Percentiles rank a stretch among this genome's conserved stretches.
phyloP scores from a whole-genome alignment of 2,329 filamentous ascomycete species.

The Ophiocordyceps australis region DNA sequence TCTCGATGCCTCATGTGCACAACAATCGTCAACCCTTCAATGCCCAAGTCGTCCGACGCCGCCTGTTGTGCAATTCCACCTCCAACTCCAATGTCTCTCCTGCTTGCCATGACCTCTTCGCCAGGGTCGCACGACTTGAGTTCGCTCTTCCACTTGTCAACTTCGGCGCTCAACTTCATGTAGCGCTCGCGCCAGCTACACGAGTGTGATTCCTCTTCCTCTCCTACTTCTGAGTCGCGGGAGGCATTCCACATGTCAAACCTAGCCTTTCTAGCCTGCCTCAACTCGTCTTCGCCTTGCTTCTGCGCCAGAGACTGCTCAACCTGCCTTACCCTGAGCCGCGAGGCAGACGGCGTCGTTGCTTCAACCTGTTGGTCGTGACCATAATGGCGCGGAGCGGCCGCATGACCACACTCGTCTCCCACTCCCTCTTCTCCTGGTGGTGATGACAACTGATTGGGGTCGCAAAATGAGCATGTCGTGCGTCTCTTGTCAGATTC shows the following conservation, averaged over 20 bases:
- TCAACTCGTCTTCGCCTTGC: conserved; percentile 5
- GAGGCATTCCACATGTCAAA: conserved; percentile 1
- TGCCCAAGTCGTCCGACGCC: conserved; percentile 16
- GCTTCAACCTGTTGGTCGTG: conserved; percentile 1
- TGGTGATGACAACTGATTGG: background rate
- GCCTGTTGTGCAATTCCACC: conserved; percentile 5
- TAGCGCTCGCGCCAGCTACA: conserved; percentile 24
- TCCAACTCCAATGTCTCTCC: conserved; percentile 6
- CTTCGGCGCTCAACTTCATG: conserved; percentile 19
- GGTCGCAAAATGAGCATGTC: conserved; percentile 4
- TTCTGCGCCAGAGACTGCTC: conserved; percentile 10
- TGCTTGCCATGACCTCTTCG: conserved; percentile 3
- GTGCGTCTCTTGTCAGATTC: background rate
- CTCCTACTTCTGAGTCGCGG: background rate
- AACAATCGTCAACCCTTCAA: conserved; percentile 30
- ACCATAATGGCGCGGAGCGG: background rate
- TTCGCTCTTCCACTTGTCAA: conserved; percentile 21
- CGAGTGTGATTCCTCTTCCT: conserved; percentile 9
- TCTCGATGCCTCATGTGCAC: conserved; percentile 29
- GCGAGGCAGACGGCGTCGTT: conserved; percentile 4
- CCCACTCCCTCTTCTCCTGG: background rate
- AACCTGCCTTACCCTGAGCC: conserved; percentile 9
- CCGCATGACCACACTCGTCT: conserved; percentile 1
- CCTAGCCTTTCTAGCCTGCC: conserved; percentile 1
- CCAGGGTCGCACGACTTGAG: conserved; percentile 7